Conservation (phyloP, 306 rosid genomes). For the Acmispon strigosus region DNA sequence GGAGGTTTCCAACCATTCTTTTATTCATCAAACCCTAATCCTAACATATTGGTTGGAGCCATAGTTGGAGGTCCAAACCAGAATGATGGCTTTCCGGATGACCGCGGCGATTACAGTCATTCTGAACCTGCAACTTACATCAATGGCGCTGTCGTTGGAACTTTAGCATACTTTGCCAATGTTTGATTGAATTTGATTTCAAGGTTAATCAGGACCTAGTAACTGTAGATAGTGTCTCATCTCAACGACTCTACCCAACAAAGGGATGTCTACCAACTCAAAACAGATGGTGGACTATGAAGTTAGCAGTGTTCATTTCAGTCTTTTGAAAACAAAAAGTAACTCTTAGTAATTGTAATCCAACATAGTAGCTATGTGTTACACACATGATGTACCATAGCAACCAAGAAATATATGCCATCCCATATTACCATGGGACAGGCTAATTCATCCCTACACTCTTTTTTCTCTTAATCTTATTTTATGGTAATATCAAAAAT, state of each 20-base stretch:
- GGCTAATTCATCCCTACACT: not conserved
- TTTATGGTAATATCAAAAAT: not conserved
- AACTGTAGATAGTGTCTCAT: conserved; percentile 14
- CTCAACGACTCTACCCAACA: conserved; percentile 3
- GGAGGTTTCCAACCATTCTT: conserved; percentile 68
- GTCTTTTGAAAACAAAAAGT: conserved; percentile 9
- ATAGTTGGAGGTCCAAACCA: conserved; percentile 86
- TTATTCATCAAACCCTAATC: conserved; percentile 62
- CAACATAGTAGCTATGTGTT: not conserved
- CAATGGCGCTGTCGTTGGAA: conserved; percentile 75
- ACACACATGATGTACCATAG: not conserved
- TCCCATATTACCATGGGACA: not conserved
- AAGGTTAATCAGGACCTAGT: conserved; percentile 10
- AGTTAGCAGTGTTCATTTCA: conserved; percentile 19
- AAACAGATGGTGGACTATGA: conserved; percentile 18
- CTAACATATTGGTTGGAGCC: conserved; percentile 77
- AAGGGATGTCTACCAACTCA: conserved; percentile 24
- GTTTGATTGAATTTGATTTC: not conserved
- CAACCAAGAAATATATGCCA: not conserved
- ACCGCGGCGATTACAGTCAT: conserved; percentile 74
- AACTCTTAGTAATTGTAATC: not conserved
- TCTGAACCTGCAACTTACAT: conserved; percentile 85
- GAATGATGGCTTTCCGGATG: conserved; percentile 72
- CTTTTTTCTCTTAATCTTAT: not conserved
- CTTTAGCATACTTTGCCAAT: conserved; percentile 68